phyloP scores from a whole-genome alignment of 129 eudicot species.

The Arctium minus region DNA sequence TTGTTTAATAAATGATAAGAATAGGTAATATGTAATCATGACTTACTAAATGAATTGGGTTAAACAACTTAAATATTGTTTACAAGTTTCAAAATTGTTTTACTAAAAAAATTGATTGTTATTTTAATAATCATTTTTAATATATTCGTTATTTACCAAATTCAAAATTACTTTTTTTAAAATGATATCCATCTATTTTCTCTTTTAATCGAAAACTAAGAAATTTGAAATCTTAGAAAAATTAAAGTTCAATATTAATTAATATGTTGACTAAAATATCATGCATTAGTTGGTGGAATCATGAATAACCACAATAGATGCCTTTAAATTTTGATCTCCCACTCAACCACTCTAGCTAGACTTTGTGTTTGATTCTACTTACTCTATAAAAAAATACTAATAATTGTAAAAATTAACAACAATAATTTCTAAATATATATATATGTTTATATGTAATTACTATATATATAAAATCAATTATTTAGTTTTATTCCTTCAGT shows the following conservation, averaged over 20 bases:
- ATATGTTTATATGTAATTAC: not conserved
- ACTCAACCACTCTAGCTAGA: slow-evolving; percentile 9
- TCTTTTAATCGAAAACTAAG: not conserved
- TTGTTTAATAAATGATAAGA: too few species aligned
- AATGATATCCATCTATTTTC: not conserved
- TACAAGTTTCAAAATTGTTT: not conserved
- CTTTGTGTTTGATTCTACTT: slow-evolving; percentile 5
- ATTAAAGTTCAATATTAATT: slow-evolving; percentile 1
- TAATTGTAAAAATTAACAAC: not conserved
- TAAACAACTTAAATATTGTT: too few species aligned
- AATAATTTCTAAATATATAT: too few species aligned
- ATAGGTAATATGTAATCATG: too few species aligned
- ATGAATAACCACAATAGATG: slow-evolving; percentile 20
- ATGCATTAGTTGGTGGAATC: slow-evolving; percentile 14
- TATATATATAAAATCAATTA: not conserved
- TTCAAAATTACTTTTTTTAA: not conserved
- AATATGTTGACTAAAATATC: slow-evolving; percentile 4
- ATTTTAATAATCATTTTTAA: too few species aligned
- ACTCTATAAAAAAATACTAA: not conserved
- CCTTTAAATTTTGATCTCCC: slow-evolving; percentile 5
- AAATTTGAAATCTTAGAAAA: not conserved
- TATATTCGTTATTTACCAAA: too few species aligned
- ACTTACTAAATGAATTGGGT: too few species aligned
- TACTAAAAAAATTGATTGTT: too few species aligned
- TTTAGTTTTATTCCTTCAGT: not conserved